Evolutionary conservation across 495 filamentous ascomycete species (phyloP).

Genomic region (Thozetella sp.): DNA sequence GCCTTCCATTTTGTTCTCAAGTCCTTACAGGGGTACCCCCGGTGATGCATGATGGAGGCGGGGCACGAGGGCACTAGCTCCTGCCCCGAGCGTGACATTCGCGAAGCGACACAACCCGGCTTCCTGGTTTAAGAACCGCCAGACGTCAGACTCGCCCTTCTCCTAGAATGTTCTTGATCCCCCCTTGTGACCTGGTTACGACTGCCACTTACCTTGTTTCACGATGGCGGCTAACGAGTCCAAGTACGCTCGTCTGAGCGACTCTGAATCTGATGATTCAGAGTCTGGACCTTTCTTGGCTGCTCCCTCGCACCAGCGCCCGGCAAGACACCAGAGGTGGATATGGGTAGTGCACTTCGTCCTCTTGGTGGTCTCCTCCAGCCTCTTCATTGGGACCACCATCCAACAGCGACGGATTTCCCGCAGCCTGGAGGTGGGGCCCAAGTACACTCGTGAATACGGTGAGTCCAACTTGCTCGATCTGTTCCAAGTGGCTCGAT

Average conservation of each 20-base stretch:
- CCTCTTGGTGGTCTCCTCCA: not conserved
- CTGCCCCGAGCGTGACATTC: too few relatives aligned
- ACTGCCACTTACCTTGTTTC: not conserved
- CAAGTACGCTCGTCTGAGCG: not conserved
- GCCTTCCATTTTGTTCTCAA: too few relatives aligned
- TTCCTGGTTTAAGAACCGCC: too few relatives aligned
- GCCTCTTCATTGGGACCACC: not conserved
- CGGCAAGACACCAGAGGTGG: not conserved
- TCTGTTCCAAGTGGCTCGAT: not conserved
- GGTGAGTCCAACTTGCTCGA: not conserved
- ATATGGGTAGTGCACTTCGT: not conserved
- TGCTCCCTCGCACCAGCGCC: not conserved
- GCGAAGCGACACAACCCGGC: too few relatives aligned
- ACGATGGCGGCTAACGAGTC: not conserved
- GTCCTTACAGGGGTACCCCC: too few relatives aligned
- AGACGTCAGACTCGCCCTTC: too few relatives aligned
- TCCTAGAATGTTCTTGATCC: too few relatives aligned
- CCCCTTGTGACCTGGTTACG: not conserved
- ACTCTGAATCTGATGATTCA: not conserved
- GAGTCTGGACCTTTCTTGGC: not conserved
- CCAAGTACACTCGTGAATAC: not conserved
- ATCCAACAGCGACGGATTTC: not conserved
- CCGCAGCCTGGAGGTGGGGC: not conserved
- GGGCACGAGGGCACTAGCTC: too few relatives aligned
- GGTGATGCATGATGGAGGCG: too few relatives aligned